These are phyloP conservation scores for Penicillium sp. DNA, from an alignment of 2,329 filamentous ascomycete genomes.

Conservation along the genomic window DNA sequence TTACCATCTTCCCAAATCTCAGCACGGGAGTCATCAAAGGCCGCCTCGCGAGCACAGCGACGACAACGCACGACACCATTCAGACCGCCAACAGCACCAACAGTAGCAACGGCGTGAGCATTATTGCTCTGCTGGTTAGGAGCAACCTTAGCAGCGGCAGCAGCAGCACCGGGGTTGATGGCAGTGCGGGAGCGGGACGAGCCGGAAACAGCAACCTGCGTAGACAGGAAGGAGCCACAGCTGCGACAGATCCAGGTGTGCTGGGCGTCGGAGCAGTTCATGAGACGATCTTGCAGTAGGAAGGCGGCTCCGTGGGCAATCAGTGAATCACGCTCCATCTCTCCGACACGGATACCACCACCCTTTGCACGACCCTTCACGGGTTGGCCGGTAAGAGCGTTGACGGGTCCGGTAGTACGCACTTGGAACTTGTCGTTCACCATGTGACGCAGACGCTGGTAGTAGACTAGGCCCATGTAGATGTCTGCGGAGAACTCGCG, in stretches of 20 bases:
- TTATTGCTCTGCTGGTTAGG: constrained; percentile 27
- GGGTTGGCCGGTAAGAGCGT: constrained; percentile 86
- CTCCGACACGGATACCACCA: constrained; percentile 97
- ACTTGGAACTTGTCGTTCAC: constrained; percentile 99
- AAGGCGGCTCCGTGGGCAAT: constrained; percentile 95
- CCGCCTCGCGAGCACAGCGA: constrained; percentile 67
- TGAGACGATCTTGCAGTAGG: constrained; percentile 86
- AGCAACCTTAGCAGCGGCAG: constrained; percentile 33
- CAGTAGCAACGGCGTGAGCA: constrained; percentile 45
- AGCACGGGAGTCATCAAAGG: constrained; percentile 66
- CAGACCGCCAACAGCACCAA: constrained; percentile 61
- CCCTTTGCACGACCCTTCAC: constrained; percentile 96
- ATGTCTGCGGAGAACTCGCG: constrained; percentile 93
- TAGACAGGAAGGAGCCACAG: constrained; percentile 88
- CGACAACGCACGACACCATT: constrained; percentile 71
- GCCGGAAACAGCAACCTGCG: constrained; percentile 56
- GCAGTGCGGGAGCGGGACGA: constrained; percentile 29
- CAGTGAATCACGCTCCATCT: constrained; percentile 97
- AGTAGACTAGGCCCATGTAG: constrained; percentile 95
- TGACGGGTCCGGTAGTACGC: constrained; percentile 89
- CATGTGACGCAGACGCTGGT: constrained; percentile 98
- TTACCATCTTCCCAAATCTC: constrained; percentile 84
- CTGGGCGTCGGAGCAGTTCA: constrained; percentile 96
- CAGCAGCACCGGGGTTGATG: constrained; percentile 30
- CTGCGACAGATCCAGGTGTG: constrained; percentile 83